A percentile compares a stretch with the other conserved stretches of the same genome.
These are phyloP conservation scores for Strobilomyces echinocephalus DNA, from an alignment of 768 basidiomycete species.

Conservation along the genomic window DNA sequence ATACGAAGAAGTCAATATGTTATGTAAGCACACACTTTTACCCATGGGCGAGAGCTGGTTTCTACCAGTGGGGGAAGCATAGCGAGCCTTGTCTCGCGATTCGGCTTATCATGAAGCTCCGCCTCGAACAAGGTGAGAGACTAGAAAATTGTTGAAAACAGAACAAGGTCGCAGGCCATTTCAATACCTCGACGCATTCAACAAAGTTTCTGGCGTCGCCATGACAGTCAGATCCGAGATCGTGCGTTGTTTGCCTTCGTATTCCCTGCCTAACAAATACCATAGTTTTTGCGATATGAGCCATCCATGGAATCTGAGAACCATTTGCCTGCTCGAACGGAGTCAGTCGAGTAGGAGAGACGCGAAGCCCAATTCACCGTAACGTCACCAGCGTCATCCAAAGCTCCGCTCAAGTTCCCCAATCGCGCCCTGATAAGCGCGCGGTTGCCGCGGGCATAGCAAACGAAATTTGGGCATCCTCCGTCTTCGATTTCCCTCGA, in stretches of 20 bases:
- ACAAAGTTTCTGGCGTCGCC: not conserved
- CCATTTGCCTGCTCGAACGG: too few species aligned
- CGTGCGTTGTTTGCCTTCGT: not conserved
- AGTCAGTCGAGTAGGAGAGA: too few species aligned
- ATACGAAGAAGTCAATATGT: too few species aligned
- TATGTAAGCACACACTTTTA: not conserved
- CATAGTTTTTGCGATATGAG: too few species aligned
- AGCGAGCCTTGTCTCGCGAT: not conserved
- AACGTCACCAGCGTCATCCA: not conserved
- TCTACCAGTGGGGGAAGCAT: not conserved
- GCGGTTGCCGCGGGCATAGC: conserved; percentile 12
- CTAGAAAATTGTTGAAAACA: not conserved
- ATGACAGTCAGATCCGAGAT: not conserved
- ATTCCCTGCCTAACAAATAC: too few species aligned
- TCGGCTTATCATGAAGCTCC: not conserved
- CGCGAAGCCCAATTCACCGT: not conserved
- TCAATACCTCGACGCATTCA: conserved; percentile 7
- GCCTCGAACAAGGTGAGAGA: conserved; percentile 3
- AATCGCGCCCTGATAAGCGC: conserved; percentile 11
- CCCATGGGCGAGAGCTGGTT: not conserved
- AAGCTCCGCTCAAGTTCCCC: conserved; percentile 2
- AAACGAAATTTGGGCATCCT: not conserved
- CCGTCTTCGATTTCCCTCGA: conserved; percentile 9
- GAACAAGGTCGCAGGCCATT: not conserved
- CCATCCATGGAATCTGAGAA: too few species aligned